Base-by-base conservation (phyloP, 176 grass and related monocot species). In the Triticum turgidum region DNA sequence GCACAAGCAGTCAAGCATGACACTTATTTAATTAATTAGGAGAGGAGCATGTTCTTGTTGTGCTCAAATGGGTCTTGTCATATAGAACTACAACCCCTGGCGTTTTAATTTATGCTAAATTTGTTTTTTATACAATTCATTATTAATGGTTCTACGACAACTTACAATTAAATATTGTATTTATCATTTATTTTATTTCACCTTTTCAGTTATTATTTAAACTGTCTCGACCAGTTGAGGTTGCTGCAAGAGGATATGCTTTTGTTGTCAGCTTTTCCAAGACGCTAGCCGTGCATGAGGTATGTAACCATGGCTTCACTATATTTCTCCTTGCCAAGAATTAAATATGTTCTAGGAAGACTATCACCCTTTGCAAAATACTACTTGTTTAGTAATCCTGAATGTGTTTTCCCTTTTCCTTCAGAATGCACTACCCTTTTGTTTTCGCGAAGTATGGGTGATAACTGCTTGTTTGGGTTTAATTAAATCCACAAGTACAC, bases 391-490 rank as follows among this genome's bases (percentile, higher is more conserved):
- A 63, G 32, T 76, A 70, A 76, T 52, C 24, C 39, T 73, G 37
- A 73, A 47, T 82, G 17, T 89, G 11, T 80, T 86, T 79, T 89
- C 34, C 47, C 63, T 86, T 90, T 76, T 68, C 70, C 61, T 82
- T 41, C 90, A 99, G 97, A 99, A 84, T 85, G 65, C 24, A 72
- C 92, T 99, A 49, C 94, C 94, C 73, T 99, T 99, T 94, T 99
- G 97, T 83, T 96, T 99, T 38, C 88, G 92, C 44, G 97, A 99
- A 93, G 94, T 93, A 73, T 99, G 94, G 97, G 97, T 99, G 72
- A 93, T 96, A 90, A 96, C 90, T 83, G 97, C 92, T 78, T 96
- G 94, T 76, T 81, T 94, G 83, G 92, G 83, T 91, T 84, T 99
- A 82, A 93, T 99, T 70, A 92, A 90, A 51, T 92, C 94, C 73